Base-by-base conservation (phyloP, 2,329 filamentous ascomycete species). In the Sphaceloma murrayae region DNA sequence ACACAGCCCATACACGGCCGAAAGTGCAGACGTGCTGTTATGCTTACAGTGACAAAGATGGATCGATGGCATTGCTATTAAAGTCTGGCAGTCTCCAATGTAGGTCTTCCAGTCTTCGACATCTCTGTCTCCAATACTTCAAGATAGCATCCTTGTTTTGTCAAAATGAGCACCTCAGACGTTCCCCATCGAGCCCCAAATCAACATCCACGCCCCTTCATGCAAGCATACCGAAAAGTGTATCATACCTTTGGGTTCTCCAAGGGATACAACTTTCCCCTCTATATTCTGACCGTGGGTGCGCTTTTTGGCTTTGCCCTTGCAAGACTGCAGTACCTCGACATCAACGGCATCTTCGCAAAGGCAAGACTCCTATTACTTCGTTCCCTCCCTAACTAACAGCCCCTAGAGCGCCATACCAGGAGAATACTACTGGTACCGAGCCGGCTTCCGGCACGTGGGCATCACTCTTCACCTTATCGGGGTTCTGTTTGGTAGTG, bases 191-290 rank as follows among this genome's bases (percentile, higher is more conserved):
- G n/a, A n/a, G n/a, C n/a, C n/a, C n/a, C n/a, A n/a, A n/a, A n/a
- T n/a, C n/a, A n/a, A n/a, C n/a, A n/a, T n/a, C n/a, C n/a, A n/a
- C n/a, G n/a, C n/a, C n/a, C n/a, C n/a, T n/a, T n/a, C n/a, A n/a
- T n/a, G n/a, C 36, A 26, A 19, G 36, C 36, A 14, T 40, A 30
- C 36, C 36, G 16, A 22, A 7, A 13, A 10, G 19, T 16, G 13
- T 72, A 70, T 53, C 58, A 62, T 32, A 59, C 65, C 2, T 47
- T 77, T 18, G 75, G 75, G 38, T 80, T 80, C 60, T 56, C 60
- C 2, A 73, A 72, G 52, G 65, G 63, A 26, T 77, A 77, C 63
- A 78, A 76, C 56, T 75, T 78, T 51, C 50, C 62, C 27, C 62
- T 79, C 2, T 79, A 21, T 38, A 49, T 69, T 49, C 58, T 75